A percentile compares a stretch with the other conserved stretches of the same genome.
Evolutionary conservation across 306 rosid species (phyloP).

Genomic region (Prunus mume): DNA sequence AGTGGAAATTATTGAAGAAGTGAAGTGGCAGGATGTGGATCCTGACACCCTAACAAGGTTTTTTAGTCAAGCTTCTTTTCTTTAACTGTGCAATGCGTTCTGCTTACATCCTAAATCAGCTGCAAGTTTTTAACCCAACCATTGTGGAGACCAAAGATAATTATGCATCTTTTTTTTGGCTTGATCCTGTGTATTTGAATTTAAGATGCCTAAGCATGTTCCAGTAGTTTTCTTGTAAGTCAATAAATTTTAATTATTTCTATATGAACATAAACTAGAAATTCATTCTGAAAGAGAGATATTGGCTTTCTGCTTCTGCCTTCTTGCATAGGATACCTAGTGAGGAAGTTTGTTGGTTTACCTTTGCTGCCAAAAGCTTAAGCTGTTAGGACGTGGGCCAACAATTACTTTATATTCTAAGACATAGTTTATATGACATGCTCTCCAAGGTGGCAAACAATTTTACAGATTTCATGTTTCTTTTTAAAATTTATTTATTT

Average conservation of each 20-base stretch:
- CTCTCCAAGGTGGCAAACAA: not conserved
- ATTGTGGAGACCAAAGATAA: not conserved
- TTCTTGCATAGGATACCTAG: not conserved
- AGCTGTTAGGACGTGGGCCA: not conserved
- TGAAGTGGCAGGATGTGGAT: constrained; percentile 74
- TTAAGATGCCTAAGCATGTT: not conserved
- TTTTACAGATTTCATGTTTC: too few relatives aligned
- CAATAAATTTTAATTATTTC: not conserved
- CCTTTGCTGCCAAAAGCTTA: not conserved
- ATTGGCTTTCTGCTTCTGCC: not conserved
- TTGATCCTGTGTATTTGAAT: not conserved
- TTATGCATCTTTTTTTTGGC: not conserved
- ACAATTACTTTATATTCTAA: not conserved
- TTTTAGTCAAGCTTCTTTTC: constrained; percentile 10
- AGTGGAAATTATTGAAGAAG: constrained; percentile 77
- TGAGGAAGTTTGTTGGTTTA: not conserved
- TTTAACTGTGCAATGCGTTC: not conserved
- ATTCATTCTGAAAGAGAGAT: not conserved
- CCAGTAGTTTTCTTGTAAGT: not conserved
- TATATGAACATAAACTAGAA: not conserved
- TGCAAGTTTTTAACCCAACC: not conserved
- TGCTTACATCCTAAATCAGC: not conserved
- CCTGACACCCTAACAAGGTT: constrained; percentile 89
- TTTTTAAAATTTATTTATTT: too few relatives aligned
- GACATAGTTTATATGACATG: not conserved